Percentiles rank a stretch among this genome's conserved stretches.
Evolutionary conservation across 208 protist species (phyloP).

Genomic region (Strigomonas oncopelti): DNA sequence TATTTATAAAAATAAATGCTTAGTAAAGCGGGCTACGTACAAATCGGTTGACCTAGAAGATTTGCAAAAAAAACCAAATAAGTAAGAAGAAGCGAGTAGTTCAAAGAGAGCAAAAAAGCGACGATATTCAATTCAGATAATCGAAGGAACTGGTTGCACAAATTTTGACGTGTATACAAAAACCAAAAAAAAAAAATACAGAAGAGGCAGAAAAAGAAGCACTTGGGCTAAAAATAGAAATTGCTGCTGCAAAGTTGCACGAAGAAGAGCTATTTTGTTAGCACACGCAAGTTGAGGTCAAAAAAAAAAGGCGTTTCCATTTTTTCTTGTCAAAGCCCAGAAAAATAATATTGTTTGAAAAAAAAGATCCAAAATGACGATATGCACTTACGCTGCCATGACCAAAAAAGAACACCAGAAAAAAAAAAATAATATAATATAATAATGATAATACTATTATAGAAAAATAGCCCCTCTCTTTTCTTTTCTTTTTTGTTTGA

Average conservation of each 20-base stretch:
- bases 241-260: neutral
- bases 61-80: no score
- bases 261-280: neutral
- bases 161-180: neutral
- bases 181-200: conserved; percentile 3
- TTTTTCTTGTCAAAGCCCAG: conserved; percentile 4
- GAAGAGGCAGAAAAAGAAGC: neutral
- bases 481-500: no score
- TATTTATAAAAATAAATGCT: conserved; percentile 1
- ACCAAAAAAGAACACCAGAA: neutral
- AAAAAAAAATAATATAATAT: conserved; percentile 13
- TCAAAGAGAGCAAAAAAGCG: no score
- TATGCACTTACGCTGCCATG: neutral
- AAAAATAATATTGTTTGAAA: neutral
- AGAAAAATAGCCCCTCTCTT: no score
- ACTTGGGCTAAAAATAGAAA: neutral
- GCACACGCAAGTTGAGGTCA: no score
- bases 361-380: neutral
- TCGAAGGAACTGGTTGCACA: no score
- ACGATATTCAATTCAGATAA: no score
- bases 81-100: no score
- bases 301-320: neutral
- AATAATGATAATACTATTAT: conserved; percentile 1
- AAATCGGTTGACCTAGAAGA: neutral
- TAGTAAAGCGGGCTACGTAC: neutral